These are phyloP conservation scores for Solanum etuberosum DNA, from an alignment of 257 asterid genomes.

Conservation along the genomic window DNA sequence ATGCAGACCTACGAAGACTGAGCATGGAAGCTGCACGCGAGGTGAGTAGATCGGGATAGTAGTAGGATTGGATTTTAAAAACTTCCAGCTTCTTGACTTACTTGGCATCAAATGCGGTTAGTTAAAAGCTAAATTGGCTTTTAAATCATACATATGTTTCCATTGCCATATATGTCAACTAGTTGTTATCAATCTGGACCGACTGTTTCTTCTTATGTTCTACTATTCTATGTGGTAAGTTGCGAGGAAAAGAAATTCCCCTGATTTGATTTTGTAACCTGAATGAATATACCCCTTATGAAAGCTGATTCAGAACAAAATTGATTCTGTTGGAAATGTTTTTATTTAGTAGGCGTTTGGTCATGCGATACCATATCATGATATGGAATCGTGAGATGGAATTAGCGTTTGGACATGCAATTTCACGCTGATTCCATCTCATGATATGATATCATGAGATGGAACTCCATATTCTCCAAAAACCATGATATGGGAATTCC, in stretches of 20 bases:
- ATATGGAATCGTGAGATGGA: too few relatives aligned
- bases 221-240: not conserved
- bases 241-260: not conserved
- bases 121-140: not conserved
- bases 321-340: not conserved
- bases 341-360: too few relatives aligned
- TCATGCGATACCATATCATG: too few relatives aligned
- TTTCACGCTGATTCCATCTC: too few relatives aligned
- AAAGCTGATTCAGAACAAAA: not conserved
- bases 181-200: not conserved
- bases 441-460: too few relatives aligned
- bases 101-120: not conserved
- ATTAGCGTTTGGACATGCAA: too few relatives aligned
- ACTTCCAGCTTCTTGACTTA: not conserved
- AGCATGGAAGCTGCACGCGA: conserved; percentile 99
- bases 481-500: too few relatives aligned
- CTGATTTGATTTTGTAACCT: not conserved
- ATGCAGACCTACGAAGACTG: conserved; percentile 96
- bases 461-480: too few relatives aligned
- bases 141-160: not conserved
- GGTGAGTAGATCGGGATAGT: conserved; percentile 35
- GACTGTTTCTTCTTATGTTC: not conserved
- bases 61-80: not conserved
- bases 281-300: not conserved
- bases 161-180: not conserved